A percentile compares a stretch with the other conserved stretches of the same genome.
phyloP scores from a whole-genome alignment of 1,284 basidiomycete species.

The Melanopsichium pennsylvanicum region DNA sequence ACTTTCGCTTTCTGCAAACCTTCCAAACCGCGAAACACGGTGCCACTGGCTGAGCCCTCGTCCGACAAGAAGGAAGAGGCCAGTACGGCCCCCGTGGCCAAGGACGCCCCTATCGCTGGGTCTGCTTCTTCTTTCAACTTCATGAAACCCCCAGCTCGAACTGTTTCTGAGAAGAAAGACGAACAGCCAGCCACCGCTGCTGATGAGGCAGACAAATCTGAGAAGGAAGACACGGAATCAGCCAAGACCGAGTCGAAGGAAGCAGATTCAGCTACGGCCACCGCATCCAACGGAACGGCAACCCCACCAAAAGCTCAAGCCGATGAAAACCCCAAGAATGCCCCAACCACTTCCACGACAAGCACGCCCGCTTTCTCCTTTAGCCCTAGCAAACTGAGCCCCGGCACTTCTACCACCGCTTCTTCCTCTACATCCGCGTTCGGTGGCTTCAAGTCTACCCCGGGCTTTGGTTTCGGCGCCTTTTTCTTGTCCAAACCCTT shows the following conservation, averaged over 20 bases:
- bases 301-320: neutral
- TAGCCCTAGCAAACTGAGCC: constrained; percentile 26
- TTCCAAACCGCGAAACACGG: constrained; percentile 25
- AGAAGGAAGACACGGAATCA: constrained; percentile 3
- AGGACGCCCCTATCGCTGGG: constrained; percentile 3
- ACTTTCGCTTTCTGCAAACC: constrained; percentile 32
- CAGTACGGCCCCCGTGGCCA: neutral
- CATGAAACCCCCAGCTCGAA: neutral
- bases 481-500: constrained; percentile 26
- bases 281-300: neutral
- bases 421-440: constrained; percentile 26
- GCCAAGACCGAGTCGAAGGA: neutral
- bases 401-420: neutral
- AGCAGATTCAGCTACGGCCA: neutral
- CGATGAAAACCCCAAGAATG: neutral
- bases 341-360: constrained; percentile 1
- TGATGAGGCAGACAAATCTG: neutral
- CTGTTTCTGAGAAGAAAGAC: constrained; percentile 1
- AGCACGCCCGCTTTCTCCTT: constrained; percentile 25
- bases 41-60: constrained; percentile 7
- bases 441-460: constrained; percentile 18
- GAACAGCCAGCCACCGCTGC: too few species aligned
- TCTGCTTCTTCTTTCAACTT: constrained; percentile 7
- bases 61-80: neutral
- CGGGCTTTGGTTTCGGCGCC: constrained; percentile 32